Conservation (phyloP, 129 eudicot genomes). For the Chrysanthemum lavandulifolium region DNA sequence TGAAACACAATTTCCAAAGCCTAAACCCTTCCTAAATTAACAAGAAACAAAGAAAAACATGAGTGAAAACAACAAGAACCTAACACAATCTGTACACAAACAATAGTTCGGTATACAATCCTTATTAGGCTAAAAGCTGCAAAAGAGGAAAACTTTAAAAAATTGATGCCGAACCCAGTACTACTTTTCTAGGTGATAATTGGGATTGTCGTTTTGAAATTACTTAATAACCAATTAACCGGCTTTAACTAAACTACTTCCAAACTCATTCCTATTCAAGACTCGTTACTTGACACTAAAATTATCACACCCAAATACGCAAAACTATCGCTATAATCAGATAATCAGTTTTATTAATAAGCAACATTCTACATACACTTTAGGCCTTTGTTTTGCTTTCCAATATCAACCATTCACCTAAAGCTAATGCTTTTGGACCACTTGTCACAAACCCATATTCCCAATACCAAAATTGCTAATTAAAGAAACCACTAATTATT, state of each 20-base stretch:
- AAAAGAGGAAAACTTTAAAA: slow-evolving; percentile 17
- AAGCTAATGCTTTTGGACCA: slow-evolving; percentile 25
- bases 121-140: slow-evolving; percentile 19
- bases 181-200: no score
- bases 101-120: slow-evolving; percentile 19
- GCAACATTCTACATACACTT: not conserved
- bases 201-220: no score
- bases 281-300: no score
- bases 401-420: slow-evolving; percentile 27
- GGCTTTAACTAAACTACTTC: no score
- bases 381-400: slow-evolving; percentile 10
- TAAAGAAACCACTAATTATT: slow-evolving; percentile 5
- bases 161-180: slow-evolving; percentile 17
- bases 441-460: slow-evolving; percentile 31
- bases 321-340: no score
- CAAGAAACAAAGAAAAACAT: slow-evolving; percentile 17
- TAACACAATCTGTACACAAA: slow-evolving; percentile 14
- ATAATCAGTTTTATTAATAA: no score
- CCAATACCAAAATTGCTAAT: slow-evolving; percentile 12
- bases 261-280: no score
- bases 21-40: not conserved
- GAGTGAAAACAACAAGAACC: slow-evolving; percentile 27
- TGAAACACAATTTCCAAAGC: slow-evolving; percentile 10
- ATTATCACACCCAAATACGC: no score
- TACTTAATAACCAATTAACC: no score